These are phyloP conservation scores for Aspergillus costaricaensis DNA, from an alignment of 2,329 filamentous ascomycete species.

Conservation along the genomic window DNA sequence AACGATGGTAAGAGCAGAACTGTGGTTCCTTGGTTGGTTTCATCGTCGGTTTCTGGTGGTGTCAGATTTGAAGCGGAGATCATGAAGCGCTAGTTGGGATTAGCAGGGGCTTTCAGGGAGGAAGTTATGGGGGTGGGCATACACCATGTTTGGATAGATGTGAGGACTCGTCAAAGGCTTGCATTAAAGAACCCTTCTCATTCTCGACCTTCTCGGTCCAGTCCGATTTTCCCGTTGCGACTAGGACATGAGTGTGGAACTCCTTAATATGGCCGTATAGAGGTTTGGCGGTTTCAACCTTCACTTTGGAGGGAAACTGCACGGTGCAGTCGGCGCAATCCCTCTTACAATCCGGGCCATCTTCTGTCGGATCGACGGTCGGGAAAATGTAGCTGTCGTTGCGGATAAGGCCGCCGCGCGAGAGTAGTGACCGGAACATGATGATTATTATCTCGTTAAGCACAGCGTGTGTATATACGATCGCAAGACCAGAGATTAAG, in stretches of 20 bases:
- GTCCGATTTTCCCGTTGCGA: constrained; percentile 42
- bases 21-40: constrained; percentile 56
- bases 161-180: constrained; percentile 47
- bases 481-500: neutral
- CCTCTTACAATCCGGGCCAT: constrained; percentile 38
- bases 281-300: constrained; percentile 32
- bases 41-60: constrained; percentile 15
- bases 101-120: neutral
- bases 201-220: constrained; percentile 40
- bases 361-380: constrained; percentile 34
- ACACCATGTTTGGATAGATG: constrained; percentile 69
- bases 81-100: constrained; percentile 32
- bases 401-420: constrained; percentile 25
- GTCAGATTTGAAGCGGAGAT: constrained; percentile 40
- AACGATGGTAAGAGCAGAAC: constrained; percentile 82
- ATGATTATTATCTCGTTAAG: neutral
- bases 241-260: constrained; percentile 38
- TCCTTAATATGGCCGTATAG: constrained; percentile 42
- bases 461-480: neutral
- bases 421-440: constrained; percentile 38
- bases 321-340: constrained; percentile 43
- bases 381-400: constrained; percentile 38
- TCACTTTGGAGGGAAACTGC: constrained; percentile 38
- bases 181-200: constrained; percentile 55
- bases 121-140: constrained; percentile 19